Percentiles rank a stretch among this genome's conserved stretches.
These are phyloP conservation scores for Aspergillus panamensis DNA, from an alignment of 495 filamentous ascomycete genomes.

Conservation along the genomic window DNA sequence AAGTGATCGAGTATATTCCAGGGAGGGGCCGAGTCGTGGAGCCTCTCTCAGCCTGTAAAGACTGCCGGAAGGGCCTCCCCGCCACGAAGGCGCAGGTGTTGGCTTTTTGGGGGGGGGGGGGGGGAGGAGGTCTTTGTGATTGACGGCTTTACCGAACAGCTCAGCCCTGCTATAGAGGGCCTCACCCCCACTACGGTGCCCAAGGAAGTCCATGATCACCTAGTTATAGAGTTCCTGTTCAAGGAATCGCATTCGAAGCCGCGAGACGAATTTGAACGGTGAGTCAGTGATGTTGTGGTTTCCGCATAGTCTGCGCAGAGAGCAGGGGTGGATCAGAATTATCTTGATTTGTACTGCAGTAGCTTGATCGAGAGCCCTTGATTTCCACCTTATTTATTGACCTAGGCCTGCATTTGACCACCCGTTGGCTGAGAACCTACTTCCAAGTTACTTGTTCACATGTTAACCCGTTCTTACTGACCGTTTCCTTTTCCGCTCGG, in stretches of 20 bases:
- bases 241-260: neutral
- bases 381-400: too few relatives aligned
- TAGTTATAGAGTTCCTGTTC: neutral
- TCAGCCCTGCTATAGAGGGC: neutral
- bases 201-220: neutral
- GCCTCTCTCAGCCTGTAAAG: slow-evolving; percentile 11
- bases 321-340: too few relatives aligned
- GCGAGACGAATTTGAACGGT: neutral
- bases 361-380: too few relatives aligned
- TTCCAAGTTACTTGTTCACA: too few relatives aligned
- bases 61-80: slow-evolving; percentile 15
- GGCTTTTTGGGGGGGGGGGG: too few relatives aligned
- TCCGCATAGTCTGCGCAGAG: too few relatives aligned
- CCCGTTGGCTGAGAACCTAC: too few relatives aligned
- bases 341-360: too few relatives aligned
- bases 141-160: neutral
- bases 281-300: neutral
- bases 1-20: slow-evolving; percentile 11
- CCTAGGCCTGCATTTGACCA: too few relatives aligned
- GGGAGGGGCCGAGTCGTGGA: slow-evolving; percentile 11
- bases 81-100: slow-evolving; percentile 4
- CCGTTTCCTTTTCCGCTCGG: too few relatives aligned
- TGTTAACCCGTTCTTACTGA: too few relatives aligned
- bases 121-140: neutral
- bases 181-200: neutral